These are phyloP conservation scores for Didymella keratinophila DNA, from an alignment of 2,329 filamentous ascomycete species.

Conservation along the genomic window DNA sequence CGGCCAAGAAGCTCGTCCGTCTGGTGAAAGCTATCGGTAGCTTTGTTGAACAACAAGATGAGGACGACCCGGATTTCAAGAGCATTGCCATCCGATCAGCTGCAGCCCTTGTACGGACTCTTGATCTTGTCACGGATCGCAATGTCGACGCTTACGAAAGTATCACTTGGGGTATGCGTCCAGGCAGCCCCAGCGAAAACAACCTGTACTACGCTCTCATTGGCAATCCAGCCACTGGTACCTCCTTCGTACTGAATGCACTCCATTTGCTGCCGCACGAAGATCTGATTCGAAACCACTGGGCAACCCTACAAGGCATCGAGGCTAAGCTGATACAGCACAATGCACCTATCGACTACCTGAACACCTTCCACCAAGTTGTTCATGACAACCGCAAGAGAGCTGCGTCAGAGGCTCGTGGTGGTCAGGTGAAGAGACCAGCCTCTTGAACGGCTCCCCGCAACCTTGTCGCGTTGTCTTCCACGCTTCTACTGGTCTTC, in stretches of 20 bases:
- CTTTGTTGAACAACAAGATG: conserved; percentile 35
- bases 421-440: conserved; percentile 42
- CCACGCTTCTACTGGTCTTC: background rate
- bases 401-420: conserved; percentile 38
- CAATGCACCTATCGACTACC: conserved; percentile 35
- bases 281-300: conserved; percentile 42
- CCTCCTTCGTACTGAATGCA: conserved; percentile 39
- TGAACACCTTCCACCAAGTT: conserved; percentile 37
- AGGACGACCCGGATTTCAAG: conserved; percentile 31
- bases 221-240: conserved; percentile 24
- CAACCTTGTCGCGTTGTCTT: background rate
- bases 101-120: conserved; percentile 42
- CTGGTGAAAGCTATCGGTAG: conserved; percentile 41
- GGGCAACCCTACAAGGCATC: conserved; percentile 38
- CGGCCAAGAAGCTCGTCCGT: conserved; percentile 39
- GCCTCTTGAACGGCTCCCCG: conserved; percentile 14
- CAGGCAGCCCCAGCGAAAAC: conserved; percentile 36
- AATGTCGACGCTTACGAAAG: conserved; percentile 45
- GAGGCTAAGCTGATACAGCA: conserved; percentile 35
- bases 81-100: conserved; percentile 38
- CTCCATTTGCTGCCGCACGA: conserved; percentile 41
- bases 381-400: conserved; percentile 46
- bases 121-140: conserved; percentile 43
- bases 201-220: conserved; percentile 47
- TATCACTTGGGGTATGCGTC: conserved; percentile 41